A percentile compares a stretch with the other conserved stretches of the same genome.
Evolutionary conservation across 768 basidiomycete species (phyloP).

Genomic region (Strobilomyces echinocephalus): DNA sequence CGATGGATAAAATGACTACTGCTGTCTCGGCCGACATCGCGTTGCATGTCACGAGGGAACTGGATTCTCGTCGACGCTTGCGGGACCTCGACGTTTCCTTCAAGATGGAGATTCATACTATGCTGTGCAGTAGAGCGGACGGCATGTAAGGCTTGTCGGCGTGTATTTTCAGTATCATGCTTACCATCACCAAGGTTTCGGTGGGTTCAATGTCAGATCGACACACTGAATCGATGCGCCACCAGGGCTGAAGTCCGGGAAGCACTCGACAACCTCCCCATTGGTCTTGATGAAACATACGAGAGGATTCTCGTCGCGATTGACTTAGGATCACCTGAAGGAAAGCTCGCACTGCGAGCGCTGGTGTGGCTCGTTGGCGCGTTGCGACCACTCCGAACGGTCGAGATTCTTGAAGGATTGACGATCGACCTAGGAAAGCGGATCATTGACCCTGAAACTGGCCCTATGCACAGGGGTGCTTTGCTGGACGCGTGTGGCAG

Average conservation of each 20-base stretch:
- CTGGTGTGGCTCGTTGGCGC: constrained; percentile 18
- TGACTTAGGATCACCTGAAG: background rate
- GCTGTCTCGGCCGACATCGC: constrained; percentile 9
- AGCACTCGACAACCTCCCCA: constrained; percentile 14
- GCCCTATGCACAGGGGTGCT: constrained; percentile 2
- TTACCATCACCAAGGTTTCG: constrained; percentile 15
- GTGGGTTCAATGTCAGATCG: constrained; percentile 22
- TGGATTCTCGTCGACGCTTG: constrained; percentile 6
- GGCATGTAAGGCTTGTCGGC: constrained; percentile 11
- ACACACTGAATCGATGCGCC: constrained; percentile 10
- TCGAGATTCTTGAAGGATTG: constrained; percentile 12
- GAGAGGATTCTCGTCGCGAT: constrained; percentile 16
- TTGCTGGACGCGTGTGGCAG: constrained; percentile 14
- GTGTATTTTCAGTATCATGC: background rate
- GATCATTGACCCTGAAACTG: constrained; percentile 1
- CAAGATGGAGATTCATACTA: constrained; percentile 8
- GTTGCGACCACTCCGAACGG: constrained; percentile 10
- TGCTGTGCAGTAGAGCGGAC: constrained; percentile 10
- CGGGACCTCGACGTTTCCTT: constrained; percentile 2
- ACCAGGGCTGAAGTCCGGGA: constrained; percentile 6
- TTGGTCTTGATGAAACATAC: constrained; percentile 20
- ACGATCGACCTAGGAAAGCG: constrained; percentile 6
- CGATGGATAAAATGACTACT: constrained; percentile 5
- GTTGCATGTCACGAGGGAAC: constrained; percentile 11
- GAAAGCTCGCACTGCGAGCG: constrained; percentile 4